Evolutionary conservation across 148 eudicot genomes (phyloP).

Genomic region (Camellia japonica): DNA sequence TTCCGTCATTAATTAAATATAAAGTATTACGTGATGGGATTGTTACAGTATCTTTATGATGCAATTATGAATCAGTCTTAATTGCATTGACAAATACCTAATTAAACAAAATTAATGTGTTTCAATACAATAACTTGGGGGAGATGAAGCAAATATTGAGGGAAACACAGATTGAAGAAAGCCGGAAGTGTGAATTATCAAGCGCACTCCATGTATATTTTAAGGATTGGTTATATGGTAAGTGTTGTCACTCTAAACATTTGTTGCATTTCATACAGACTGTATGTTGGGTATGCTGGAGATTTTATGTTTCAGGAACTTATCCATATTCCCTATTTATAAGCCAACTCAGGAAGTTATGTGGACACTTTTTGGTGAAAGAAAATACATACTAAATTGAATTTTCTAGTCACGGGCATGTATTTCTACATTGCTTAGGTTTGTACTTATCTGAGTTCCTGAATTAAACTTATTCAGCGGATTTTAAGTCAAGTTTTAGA

Average conservation of each 20-base stretch:
- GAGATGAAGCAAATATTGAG: slow-evolving; percentile 84
- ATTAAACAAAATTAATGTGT: slow-evolving; percentile 3
- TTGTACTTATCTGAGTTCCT: neutral
- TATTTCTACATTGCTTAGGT: neutral
- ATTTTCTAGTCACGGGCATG: neutral
- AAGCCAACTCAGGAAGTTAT: neutral
- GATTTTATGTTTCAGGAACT: neutral
- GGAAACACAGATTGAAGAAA: slow-evolving; percentile 81
- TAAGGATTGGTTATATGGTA: slow-evolving; percentile 97
- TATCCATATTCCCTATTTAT: neutral
- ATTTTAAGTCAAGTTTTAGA: neutral
- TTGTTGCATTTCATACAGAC: neutral
- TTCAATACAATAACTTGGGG: slow-evolving; percentile 61
- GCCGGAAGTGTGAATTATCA: slow-evolving; percentile 77
- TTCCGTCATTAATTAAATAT: no score
- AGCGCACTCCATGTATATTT: slow-evolving; percentile 77
- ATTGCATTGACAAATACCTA: slow-evolving; percentile 1
- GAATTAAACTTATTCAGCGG: neutral
- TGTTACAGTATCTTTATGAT: neutral
- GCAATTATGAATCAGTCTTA: neutral
- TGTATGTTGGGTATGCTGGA: neutral
- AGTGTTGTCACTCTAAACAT: slow-evolving; percentile 12
- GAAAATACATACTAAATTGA: neutral
- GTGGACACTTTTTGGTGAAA: neutral
- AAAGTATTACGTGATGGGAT: no score